A percentile compares a stretch with the other conserved stretches of the same genome.
Evolutionary conservation across 306 rosid species (phyloP).

Genomic region (Cyclanthera cordifolia): DNA sequence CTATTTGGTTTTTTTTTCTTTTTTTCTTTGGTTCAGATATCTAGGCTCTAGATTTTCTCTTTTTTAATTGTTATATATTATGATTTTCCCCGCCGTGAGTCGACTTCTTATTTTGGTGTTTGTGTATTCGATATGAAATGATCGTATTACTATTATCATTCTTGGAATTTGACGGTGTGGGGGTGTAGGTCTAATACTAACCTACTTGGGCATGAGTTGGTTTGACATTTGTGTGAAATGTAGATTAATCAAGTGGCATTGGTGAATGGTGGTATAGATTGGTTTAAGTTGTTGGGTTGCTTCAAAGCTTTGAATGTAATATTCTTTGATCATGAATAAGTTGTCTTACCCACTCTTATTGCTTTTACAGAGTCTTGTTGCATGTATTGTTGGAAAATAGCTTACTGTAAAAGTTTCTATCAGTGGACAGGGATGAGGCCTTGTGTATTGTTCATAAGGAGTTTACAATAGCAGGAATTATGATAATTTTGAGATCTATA

Average conservation of each 20-base stretch:
- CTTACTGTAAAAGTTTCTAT: neutral
- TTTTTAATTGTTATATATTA: neutral
- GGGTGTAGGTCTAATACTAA: neutral
- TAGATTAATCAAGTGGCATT: neutral
- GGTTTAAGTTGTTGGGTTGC: constrained; percentile 4
- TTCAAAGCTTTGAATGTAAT: neutral
- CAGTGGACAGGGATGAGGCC: neutral
- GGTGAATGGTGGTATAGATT: neutral
- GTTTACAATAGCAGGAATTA: neutral
- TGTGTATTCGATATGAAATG: neutral
- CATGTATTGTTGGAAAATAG: neutral
- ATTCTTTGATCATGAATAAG: neutral
- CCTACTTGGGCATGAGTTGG: neutral
- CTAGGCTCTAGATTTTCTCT: neutral
- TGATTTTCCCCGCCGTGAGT: neutral
- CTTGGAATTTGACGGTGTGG: neutral
- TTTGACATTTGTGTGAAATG: neutral
- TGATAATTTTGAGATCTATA: neutral
- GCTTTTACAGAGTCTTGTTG: neutral
- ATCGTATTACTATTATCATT: neutral
- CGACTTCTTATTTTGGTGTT: neutral
- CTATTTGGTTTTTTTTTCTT: neutral
- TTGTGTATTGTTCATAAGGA: neutral
- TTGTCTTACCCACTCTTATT: neutral
- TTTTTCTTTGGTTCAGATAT: neutral